A percentile compares a stretch with the other conserved stretches of the same genome.
Conservation (phyloP, 257 asterid genomes). For the Avicennia marina region DNA sequence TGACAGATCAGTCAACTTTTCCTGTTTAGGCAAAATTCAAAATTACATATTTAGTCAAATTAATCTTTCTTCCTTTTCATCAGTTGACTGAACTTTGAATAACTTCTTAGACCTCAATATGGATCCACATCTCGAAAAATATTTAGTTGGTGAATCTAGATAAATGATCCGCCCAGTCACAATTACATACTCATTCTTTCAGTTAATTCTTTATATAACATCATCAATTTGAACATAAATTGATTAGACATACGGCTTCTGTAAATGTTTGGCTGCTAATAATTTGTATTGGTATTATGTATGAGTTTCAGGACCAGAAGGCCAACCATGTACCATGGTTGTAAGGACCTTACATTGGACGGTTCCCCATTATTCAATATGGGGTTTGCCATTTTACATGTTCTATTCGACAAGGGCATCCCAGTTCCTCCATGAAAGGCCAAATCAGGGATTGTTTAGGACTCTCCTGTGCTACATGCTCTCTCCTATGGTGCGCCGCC, state of each 20-base stretch:
- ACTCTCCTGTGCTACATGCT: constrained; percentile 34
- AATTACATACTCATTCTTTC: no score
- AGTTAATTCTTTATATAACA: no score
- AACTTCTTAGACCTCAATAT: no score
- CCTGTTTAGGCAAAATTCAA: neutral
- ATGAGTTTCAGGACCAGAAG: constrained; percentile 36
- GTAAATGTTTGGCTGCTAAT: neutral
- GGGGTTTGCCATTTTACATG: constrained; percentile 64
- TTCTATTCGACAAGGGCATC: constrained; percentile 68
- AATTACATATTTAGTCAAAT: no score
- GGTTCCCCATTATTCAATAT: constrained; percentile 61
- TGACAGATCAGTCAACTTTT: constrained; percentile 14
- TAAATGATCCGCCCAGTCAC: no score
- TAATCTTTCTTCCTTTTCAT: no score
- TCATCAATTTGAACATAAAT: neutral
- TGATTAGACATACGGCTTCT: neutral
- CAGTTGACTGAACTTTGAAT: no score
- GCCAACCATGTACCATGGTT: constrained; percentile 53
- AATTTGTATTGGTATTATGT: neutral
- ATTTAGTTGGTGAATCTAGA: no score
- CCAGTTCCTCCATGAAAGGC: constrained; percentile 57
- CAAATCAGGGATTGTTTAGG: constrained; percentile 53
- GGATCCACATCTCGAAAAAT: no score
- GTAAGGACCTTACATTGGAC: constrained; percentile 63
- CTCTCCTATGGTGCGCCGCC: constrained; percentile 42